Base-by-base conservation (phyloP, 371 early-diverging fungal species). In the Blakeslea trispora region DNA sequence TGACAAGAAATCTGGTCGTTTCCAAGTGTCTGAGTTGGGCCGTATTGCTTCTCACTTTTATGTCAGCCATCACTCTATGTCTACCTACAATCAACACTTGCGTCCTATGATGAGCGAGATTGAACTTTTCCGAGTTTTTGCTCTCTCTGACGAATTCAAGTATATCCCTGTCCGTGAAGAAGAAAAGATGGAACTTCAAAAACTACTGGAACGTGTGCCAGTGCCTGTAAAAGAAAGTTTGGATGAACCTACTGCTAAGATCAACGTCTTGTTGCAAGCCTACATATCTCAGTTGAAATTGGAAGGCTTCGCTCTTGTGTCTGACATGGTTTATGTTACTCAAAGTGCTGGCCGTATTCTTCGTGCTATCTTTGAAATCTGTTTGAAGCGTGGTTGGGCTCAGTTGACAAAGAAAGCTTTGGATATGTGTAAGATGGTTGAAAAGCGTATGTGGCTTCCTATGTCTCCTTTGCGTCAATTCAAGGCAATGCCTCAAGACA, bases 11-110 rank as follows among this genome's bases (percentile, higher is more conserved):
- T 90, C 92, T 28, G 98, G 98, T 42, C 79, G 86, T 37, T 85
- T 98, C 74, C 88, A 86, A 57, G 84, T 85, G 18, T 96, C 95
- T 0, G 97, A 97, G 52, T 82, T 97, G 14, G 99, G 99, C 18
- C 89, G 96, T 24, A 97, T 99, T 59, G 94, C 99, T 15, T 89
- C 96, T 42, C 92, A 94, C 68, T 99, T 90, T 73, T 99, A 99
- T 77, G 87, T 99, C 48, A 81, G 88, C 8, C 89, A 93, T 68
- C 77, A 82, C 45, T 92, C 94, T 3, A 93, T 99, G 93, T 82
- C 92, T 4, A 92, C 88, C 10, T 97, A 94, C 78, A 93, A 96
- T 72, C 91, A 93, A 68, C 94, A 93, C 53, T 71, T 99, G 68
- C 88, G 91, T 61, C 95, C 97, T 7, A 86, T 88, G 68, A 94